Evolutionary conservation across 306 rosid genomes (phyloP), one percentile per base, ranked within the genome.

Genomic region (Corylus americana): DNA sequence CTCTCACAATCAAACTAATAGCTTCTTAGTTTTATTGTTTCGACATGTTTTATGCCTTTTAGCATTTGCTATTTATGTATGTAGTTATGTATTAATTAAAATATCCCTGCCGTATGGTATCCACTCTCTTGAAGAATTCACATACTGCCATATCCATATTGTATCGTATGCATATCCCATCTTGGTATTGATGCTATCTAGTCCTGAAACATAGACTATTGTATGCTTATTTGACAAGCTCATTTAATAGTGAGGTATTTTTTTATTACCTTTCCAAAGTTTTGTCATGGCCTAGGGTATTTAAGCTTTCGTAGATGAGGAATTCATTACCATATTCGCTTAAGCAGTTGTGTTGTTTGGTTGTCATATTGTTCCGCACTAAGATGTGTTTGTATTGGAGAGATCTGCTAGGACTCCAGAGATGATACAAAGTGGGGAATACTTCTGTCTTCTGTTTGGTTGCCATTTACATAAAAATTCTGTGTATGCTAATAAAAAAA

Each of bases 331-430:
- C 27, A 27, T 69, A 76, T 73, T 12, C 37, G 61, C 37, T 25
- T 51, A 6, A 45, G 72, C n/a, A 8, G 50, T n/a, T 17, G 25
- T 67, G 51, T 18, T 39, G 14, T 17, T 67, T 67, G 72, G 50
- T 44, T 42, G 12, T 67, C 50, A 14, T 80, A 58, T 58, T 44
- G 27, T 45, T 68, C 20, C 73, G 49, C 45, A 48, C 47, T 72
- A 53, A 59, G 79, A 25, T 59, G 62, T 27, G 81, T 55, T 51
- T 84, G 29, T 49, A 66, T 62, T 50, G 50, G 73, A 71, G 77
- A 55, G 48, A 76, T 81, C 72, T 77, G 73, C 70, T 74, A 78
- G 73, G 20, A 51, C 54, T 51, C 27, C 70, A 63, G 42, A 64
- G 29, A 42, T 39, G 17, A 67, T 39, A 42, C 51, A 14, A 13